These are phyloP conservation scores for Torulaspora microellipsoides DNA, from an alignment of 805 yeast genomes.

Conservation along the genomic window DNA sequence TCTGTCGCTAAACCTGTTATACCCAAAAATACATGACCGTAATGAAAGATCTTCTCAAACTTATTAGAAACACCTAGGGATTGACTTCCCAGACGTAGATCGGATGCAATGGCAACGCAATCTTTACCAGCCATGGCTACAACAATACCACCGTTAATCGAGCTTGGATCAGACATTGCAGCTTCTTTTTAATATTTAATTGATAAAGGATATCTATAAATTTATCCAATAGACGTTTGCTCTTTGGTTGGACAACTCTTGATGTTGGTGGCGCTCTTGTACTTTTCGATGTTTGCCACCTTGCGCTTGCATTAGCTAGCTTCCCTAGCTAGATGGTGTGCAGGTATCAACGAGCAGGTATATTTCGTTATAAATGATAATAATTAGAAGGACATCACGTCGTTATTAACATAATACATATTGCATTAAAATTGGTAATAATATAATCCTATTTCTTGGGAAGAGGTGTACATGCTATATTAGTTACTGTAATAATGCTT, in stretches of 20 bases:
- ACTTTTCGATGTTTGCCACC: constrained; percentile 1
- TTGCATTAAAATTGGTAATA: too few relatives aligned
- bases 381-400: too few relatives aligned
- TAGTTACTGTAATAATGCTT: neutral
- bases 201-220: neutral
- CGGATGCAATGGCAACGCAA: constrained; percentile 97
- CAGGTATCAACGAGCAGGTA: too few relatives aligned
- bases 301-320: neutral
- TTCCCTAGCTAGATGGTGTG: too few relatives aligned
- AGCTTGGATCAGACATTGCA: constrained; percentile 70
- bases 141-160: constrained; percentile 88
- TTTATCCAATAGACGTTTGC: neutral
- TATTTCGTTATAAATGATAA: too few relatives aligned
- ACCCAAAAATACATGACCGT: constrained; percentile 83
- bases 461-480: too few relatives aligned
- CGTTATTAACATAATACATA: too few relatives aligned
- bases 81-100: constrained; percentile 89
- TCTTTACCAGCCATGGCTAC: constrained; percentile 99
- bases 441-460: too few relatives aligned
- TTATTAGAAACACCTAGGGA: constrained; percentile 87
- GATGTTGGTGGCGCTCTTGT: neutral
- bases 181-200: neutral
- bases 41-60: constrained; percentile 86
- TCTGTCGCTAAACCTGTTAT: constrained; percentile 95
- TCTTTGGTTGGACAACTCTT: neutral